Percentiles rank a stretch among this genome's conserved stretches.
These are phyloP conservation scores for Fusarium sp. DNA, from an alignment of 2,329 filamentous ascomycete genomes.

Conservation along the genomic window DNA sequence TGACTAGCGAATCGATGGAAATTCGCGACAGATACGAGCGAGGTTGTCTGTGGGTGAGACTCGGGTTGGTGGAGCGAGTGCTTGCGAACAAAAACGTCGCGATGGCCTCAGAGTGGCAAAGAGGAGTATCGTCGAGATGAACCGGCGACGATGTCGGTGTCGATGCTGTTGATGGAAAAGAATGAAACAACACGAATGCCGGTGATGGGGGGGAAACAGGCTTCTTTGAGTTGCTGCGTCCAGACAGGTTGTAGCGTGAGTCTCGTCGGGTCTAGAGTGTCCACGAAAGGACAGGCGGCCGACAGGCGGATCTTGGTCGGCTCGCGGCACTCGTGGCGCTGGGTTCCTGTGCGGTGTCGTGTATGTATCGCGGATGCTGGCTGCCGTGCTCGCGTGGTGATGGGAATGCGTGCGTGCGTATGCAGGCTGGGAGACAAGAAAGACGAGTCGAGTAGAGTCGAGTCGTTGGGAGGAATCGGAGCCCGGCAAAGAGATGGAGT, in stretches of 20 bases:
- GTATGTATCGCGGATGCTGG: background rate
- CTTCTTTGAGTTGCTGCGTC: conserved; percentile 12
- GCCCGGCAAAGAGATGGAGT: conserved; percentile 33
- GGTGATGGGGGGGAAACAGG: conserved; percentile 14
- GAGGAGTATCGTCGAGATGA: background rate
- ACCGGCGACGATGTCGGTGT: background rate
- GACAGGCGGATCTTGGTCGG: conserved; percentile 8
- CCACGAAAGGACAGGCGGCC: conserved; percentile 20
- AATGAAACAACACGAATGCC: background rate
- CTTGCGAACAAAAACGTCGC: background rate
- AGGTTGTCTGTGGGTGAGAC: background rate
- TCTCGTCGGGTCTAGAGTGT: conserved; percentile 14
- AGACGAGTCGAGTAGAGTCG: background rate
- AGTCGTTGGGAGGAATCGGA: conserved; percentile 18
- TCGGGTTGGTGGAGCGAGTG: background rate
- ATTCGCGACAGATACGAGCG: background rate
- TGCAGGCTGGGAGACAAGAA: background rate
- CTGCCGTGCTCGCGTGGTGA: conserved; percentile 14
- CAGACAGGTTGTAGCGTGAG: conserved; percentile 6
- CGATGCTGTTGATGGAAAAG: background rate
- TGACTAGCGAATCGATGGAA: background rate
- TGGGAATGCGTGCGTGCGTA: background rate
- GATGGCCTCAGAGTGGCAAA: background rate
- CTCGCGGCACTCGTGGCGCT: conserved; percentile 33
- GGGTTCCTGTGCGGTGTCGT: background rate